Evolutionary conservation across 805 yeast species (phyloP), one percentile per base, ranked within the genome.

Genomic region (Maudiozyma bulderi): DNA sequence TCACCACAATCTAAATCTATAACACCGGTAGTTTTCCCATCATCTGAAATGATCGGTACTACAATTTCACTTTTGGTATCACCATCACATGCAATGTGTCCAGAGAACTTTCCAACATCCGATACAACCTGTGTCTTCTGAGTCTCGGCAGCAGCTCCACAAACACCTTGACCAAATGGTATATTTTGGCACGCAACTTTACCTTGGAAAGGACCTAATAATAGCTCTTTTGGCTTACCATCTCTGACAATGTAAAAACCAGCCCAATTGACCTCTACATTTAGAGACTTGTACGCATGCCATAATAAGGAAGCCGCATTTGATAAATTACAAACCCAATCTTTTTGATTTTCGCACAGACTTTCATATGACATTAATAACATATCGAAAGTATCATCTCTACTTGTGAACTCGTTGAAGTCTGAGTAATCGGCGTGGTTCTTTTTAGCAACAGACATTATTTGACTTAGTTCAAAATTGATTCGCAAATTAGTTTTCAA

Each of bases 81-180:
- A 0, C 96, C 95, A 68, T 93, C 99, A 68, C 99, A 91, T 0
- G 98, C 98, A 54, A 91, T 93, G 62, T 91, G 98, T 1, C 95
- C 95, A 0, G 95, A 95, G 58, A 80, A 88, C 56, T 76, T 64
- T 20, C 83, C 73, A 2, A 91, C 98, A 62, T 91, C 78, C 1
- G 75, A 72, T 9, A 91, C 96, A 6, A 89, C 60, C 61, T 88
- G 95, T 0, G 95, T 84, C 42, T 64, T 47, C 48, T 66, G 65
- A 0, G 70, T 54, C 0, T 60, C 52, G 0, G 95, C 96, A 1
- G 96, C 95, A 1, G 78, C 70, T 5, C 99, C 98, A 69, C 98
- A 93, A 0, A 91, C 98, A 11, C 99, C 99, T 50, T 69, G 74
- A 5, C 96, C 96, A 46, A 84, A 70, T 49, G 70, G 60, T 50